These are phyloP conservation scores for Aspergillus chevalieri DNA, from an alignment of 2,329 filamentous ascomycete genomes.

Conservation along the genomic window DNA sequence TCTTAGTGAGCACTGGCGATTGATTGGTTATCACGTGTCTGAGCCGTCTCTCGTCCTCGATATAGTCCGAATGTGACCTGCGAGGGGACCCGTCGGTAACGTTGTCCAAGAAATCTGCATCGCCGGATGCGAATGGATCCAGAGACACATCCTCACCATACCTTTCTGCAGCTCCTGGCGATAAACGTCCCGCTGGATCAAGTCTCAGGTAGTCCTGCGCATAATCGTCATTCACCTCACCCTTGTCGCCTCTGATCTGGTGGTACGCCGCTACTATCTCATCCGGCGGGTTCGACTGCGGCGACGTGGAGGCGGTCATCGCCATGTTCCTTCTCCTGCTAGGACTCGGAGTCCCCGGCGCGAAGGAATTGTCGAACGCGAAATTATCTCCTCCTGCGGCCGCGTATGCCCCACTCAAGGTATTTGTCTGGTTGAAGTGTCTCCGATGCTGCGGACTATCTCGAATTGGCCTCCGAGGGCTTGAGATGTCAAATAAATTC, in stretches of 20 bases:
- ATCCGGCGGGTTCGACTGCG: slow-evolving; percentile 33
- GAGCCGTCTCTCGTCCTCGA: slow-evolving; percentile 34
- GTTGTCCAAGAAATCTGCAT: slow-evolving; percentile 30
- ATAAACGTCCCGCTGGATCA: slow-evolving; percentile 14
- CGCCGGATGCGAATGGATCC: slow-evolving; percentile 18
- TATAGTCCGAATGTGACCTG: slow-evolving; percentile 29
- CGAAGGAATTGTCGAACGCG: slow-evolving; percentile 7
- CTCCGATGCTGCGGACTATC: slow-evolving; percentile 23
- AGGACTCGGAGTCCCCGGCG: slow-evolving; percentile 25
- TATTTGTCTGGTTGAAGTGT: slow-evolving; percentile 31
- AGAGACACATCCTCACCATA: slow-evolving; percentile 10
- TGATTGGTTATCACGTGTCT: slow-evolving; percentile 32
- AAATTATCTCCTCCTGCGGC: slow-evolving; percentile 12
- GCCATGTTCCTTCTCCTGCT: slow-evolving; percentile 16
- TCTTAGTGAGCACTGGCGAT: slow-evolving; percentile 37
- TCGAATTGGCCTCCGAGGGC: slow-evolving; percentile 13
- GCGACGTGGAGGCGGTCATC: slow-evolving; percentile 15
- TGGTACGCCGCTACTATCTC: slow-evolving; percentile 36
- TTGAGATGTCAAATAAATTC: not conserved
- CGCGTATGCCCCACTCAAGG: slow-evolving; percentile 36
- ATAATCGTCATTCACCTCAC: slow-evolving; percentile 28
- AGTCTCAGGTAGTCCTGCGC: slow-evolving; percentile 22
- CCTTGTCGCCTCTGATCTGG: slow-evolving; percentile 34
- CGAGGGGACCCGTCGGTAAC: slow-evolving; percentile 28
- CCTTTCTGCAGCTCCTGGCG: slow-evolving; percentile 17